Percentiles rank a stretch among this genome's conserved stretches.
These are phyloP conservation scores for Penicillium thymicola DNA, from an alignment of 2,329 filamentous ascomycete species.

Conservation along the genomic window DNA sequence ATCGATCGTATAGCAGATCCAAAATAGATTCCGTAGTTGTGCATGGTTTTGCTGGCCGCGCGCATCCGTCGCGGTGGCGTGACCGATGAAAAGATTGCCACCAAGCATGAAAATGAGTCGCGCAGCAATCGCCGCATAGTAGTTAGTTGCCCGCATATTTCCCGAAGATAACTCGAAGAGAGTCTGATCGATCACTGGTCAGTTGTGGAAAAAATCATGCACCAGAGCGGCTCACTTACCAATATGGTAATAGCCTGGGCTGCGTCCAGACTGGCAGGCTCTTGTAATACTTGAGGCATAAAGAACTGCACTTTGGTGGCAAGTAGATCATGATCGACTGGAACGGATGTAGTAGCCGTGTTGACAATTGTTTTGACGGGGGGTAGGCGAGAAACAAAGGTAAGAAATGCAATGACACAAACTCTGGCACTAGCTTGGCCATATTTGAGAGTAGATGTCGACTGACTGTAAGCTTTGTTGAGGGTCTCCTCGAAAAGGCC, in stretches of 20 bases:
- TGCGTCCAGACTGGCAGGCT: conserved; percentile 42
- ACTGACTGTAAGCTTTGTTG: conserved; percentile 43
- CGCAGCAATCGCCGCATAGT: conserved; percentile 47
- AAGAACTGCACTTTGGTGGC: conserved; percentile 44
- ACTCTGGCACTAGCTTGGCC: conserved; percentile 41
- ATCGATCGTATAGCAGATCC: conserved; percentile 55
- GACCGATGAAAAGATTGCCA: conserved; percentile 38
- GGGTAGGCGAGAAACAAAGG: conserved; percentile 34
- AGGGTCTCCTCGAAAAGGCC: conserved; percentile 49
- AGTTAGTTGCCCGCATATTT: conserved; percentile 45
- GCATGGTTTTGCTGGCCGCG: conserved; percentile 20
- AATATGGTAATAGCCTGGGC: conserved; percentile 50
- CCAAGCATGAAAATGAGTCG: conserved; percentile 52
- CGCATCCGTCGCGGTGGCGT: conserved; percentile 6
- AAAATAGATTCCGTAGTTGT: conserved; percentile 48
- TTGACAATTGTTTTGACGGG: conserved; percentile 4
- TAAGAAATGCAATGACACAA: conserved; percentile 51
- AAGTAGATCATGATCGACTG: conserved; percentile 43
- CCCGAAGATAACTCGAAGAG: conserved; percentile 48
- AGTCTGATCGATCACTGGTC: conserved; percentile 31
- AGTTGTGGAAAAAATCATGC: neutral
- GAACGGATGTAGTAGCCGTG: neutral
- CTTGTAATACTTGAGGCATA: conserved; percentile 44
- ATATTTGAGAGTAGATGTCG: conserved; percentile 12
- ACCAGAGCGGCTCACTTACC: conserved; percentile 34